Base-by-base conservation (phyloP, 1,284 basidiomycete genomes). In the Leccinum olivaceoglutinosum region DNA sequence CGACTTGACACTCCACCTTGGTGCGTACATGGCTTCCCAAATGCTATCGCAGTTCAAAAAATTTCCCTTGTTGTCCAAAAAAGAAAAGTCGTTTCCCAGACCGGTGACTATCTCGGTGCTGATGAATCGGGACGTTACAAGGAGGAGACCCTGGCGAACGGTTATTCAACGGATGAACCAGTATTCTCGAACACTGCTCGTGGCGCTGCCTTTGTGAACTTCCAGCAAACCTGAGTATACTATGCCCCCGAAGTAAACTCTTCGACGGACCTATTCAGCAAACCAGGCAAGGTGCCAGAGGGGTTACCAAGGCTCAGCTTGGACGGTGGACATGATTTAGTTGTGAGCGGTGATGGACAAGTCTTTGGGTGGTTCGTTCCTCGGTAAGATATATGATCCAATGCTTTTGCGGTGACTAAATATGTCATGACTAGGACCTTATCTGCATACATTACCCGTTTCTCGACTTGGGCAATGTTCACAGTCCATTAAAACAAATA, bases 311-410 rank as follows among this genome's bases (percentile, higher is more conserved):
- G 87, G 56, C 65, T 90, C 63, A 88, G 87, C 68, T 69, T 87
- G 63, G 86, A 90, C 70, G 88, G 89, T 18, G 89, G 88, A 0
- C 89, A 90, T 69, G 84, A 85, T 71, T 69, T 90, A 44, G 78
- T 82, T 2, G 86, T 83, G 77, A 85, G 82, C 61, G 70, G 80
- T 16, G 85, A 89, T 70, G 88, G 88, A 12, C 82, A 78, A 61
- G 84, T 76, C 51, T 62, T 90, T 36, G 87, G 88, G 65, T 90
- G 88, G 89, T 81, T 90, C 72, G 89, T 81, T 90, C 72, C 78
- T 90, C 29, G 88, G 88, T 88, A 70, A 60, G 79, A 62, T 12
- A 61, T 25, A 18, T 36, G 34, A 61, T 57, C 55, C n/a, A 10
- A 60, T 57, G 4, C 18, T 38, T 38, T 60, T 41, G 34, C 4